Evolutionary conservation across 306 rosid species (phyloP).

Genomic region (Carpinus viminea): DNA sequence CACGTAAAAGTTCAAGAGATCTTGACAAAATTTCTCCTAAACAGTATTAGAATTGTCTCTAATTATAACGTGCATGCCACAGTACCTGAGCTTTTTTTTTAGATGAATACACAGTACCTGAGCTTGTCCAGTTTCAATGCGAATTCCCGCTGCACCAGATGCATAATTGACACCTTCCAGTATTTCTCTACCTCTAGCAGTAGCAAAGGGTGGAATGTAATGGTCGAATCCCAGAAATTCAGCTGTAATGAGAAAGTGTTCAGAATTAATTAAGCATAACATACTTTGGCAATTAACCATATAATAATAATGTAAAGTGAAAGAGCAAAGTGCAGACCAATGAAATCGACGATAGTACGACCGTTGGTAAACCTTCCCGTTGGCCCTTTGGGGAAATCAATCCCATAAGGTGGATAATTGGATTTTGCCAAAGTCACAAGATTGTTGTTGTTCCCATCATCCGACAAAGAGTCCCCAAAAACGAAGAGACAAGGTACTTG

Average conservation of each 20-base stretch:
- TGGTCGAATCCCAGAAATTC: background rate
- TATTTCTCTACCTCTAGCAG: background rate
- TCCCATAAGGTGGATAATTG: slow-evolving; percentile 31
- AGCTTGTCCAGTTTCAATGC: background rate
- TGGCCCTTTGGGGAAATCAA: slow-evolving; percentile 19
- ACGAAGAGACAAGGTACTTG: slow-evolving; percentile 27
- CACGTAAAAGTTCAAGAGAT: too few relatives aligned
- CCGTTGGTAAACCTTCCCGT: slow-evolving; percentile 18
- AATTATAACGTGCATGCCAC: too few relatives aligned
- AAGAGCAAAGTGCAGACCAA: background rate
- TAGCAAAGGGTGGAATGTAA: background rate
- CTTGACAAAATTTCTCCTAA: too few relatives aligned
- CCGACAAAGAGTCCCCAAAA: slow-evolving; percentile 34
- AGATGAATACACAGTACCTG: background rate
- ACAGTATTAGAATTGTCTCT: too few relatives aligned
- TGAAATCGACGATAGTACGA: background rate
- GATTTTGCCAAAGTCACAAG: slow-evolving; percentile 1
- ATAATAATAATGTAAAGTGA: too few relatives aligned
- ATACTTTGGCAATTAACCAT: too few relatives aligned
- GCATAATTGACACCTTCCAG: slow-evolving; percentile 24
- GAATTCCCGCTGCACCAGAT: slow-evolving; percentile 26
- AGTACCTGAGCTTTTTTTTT: background rate
- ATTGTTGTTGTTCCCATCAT: slow-evolving; percentile 28
- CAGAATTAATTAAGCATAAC: too few relatives aligned
- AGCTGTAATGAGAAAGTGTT: background rate